phyloP scores from a whole-genome alignment of 441 rosid genomes.

The Populus hybrid region DNA sequence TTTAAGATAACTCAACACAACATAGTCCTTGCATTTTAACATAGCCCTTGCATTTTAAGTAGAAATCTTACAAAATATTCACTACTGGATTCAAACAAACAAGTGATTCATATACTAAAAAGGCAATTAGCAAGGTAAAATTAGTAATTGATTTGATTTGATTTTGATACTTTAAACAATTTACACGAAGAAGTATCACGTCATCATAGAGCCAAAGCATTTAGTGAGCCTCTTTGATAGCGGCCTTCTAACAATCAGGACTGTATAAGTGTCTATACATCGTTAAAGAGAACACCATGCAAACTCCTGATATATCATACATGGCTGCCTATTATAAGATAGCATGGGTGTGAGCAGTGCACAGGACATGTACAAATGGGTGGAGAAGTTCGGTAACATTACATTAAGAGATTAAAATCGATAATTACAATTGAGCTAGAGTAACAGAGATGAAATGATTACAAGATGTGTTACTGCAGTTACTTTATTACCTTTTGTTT shows the following conservation, averaged over 20 bases:
- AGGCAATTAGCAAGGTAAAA: neutral
- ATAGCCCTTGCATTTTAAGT: neutral
- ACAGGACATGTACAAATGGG: neutral
- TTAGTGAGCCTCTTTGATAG: neutral
- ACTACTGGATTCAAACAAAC: neutral
- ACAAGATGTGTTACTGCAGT: neutral
- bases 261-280: neutral
- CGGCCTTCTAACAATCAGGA: neutral
- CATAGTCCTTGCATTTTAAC: neutral
- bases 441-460: neutral
- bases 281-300: neutral
- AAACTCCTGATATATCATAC: neutral
- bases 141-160: neutral
- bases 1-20: neutral
- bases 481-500: neutral
- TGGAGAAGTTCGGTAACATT: neutral
- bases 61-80: slow-evolving; percentile 5
- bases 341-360: neutral
- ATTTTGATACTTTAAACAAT: neutral
- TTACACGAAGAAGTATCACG: neutral
- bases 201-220: slow-evolving; percentile 5
- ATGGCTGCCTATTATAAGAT: neutral
- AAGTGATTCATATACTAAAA: neutral
- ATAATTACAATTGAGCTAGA: neutral
- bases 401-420: neutral